Evolutionary conservation across 768 basidiomycete species (phyloP).

Genomic region (Podaxis sp.): DNA sequence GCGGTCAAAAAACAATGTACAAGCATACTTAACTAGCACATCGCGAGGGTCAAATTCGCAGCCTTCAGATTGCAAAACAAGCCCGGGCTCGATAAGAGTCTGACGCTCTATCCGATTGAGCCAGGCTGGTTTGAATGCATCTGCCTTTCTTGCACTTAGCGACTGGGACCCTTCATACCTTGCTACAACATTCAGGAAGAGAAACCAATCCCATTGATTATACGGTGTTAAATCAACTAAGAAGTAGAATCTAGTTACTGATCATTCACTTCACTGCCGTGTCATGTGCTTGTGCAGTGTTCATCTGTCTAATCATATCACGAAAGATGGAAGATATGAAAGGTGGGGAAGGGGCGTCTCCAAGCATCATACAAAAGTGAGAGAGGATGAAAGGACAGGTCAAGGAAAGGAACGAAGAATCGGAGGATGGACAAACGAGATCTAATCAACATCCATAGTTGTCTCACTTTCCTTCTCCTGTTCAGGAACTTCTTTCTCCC

Average conservation of each 20-base stretch:
- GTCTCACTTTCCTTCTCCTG: constrained; percentile 35
- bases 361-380: constrained; percentile 27
- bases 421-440: too few species aligned
- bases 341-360: too few species aligned
- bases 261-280: background rate
- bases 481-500: constrained; percentile 27
- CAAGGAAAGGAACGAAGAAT: too few species aligned
- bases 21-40: background rate
- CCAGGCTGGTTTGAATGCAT: constrained; percentile 35
- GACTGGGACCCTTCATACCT: too few species aligned
- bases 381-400: too few species aligned
- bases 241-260: too few species aligned
- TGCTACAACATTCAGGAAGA: too few species aligned
- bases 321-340: too few species aligned
- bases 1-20: background rate
- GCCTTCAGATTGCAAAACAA: background rate
- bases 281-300: background rate
- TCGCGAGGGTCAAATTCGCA: background rate
- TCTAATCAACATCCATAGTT: constrained; percentile 28
- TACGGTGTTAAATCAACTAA: background rate
- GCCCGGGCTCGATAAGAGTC: constrained; percentile 31
- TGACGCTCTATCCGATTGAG: constrained; percentile 69
- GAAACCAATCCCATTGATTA: too few species aligned
- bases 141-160: too few species aligned
- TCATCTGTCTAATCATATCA: constrained; percentile 24